A percentile compares a stretch with the other conserved stretches of the same genome.
These are phyloP conservation scores for Geranium brycei DNA, from an alignment of 345 rosid species.

Conservation along the genomic window DNA sequence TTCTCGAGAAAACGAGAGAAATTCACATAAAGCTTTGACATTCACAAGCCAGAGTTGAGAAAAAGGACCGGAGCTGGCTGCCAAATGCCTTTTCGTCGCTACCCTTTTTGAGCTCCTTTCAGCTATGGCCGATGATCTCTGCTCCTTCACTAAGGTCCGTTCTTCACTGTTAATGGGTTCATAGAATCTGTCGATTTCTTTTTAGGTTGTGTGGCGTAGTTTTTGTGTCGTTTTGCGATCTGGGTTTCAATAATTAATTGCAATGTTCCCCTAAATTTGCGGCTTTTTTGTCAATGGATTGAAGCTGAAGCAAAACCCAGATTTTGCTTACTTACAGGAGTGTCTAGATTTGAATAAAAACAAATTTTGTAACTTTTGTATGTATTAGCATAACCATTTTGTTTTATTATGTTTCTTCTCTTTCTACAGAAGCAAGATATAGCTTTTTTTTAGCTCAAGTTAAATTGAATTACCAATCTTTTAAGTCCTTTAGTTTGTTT, in stretches of 20 bases:
- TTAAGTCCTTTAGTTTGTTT: no score
- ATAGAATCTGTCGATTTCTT: constrained; percentile 7
- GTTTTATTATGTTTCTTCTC: background rate
- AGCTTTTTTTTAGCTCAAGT: background rate
- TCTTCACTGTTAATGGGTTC: constrained; percentile 7
- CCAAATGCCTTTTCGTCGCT: constrained; percentile 38
- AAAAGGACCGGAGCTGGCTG: constrained; percentile 19
- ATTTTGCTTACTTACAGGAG: constrained; percentile 11
- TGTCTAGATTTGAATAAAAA: background rate
- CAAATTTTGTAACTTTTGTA: background rate
- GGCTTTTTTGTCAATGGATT: constrained; percentile 9
- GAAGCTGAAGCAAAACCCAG: constrained; percentile 18
- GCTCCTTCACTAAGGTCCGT: constrained; percentile 59
- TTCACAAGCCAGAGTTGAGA: background rate
- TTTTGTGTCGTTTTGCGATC: constrained; percentile 21
- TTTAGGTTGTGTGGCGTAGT: background rate
- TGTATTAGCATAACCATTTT: background rate
- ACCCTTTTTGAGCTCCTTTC: constrained; percentile 28
- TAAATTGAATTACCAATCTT: no score
- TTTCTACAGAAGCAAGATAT: background rate
- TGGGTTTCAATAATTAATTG: constrained; percentile 12
- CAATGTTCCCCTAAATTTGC: constrained; percentile 8
- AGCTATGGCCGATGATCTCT: constrained; percentile 67
- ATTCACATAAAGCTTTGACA: background rate
- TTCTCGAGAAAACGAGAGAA: constrained; percentile 10